These are phyloP conservation scores for Cyclaneusma minus DNA, from an alignment of 2,329 filamentous ascomycete genomes.

Conservation along the genomic window DNA sequence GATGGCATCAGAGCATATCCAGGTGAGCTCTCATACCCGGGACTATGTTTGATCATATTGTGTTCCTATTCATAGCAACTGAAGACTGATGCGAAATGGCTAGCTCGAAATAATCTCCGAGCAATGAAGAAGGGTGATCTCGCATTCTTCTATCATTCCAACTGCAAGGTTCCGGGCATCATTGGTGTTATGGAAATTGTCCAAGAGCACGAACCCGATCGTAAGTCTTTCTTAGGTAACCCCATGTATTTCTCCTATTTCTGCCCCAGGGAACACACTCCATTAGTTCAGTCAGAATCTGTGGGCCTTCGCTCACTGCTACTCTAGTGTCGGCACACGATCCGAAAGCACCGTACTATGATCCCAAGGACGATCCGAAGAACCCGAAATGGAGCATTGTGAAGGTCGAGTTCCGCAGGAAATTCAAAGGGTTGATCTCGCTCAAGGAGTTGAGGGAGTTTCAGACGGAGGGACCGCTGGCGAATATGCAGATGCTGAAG, in stretches of 20 bases:
- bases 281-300: no score
- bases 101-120: conserved; percentile 76
- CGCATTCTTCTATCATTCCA: conserved; percentile 95
- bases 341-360: conserved; percentile 64
- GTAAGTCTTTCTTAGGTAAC: conserved; percentile 28
- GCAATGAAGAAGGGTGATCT: conserved; percentile 84
- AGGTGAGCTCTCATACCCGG: conserved; percentile 17
- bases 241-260: neutral
- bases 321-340: conserved; percentile 52
- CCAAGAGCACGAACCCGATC: conserved; percentile 64
- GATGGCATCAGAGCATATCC: conserved; percentile 47
- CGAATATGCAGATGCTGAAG: conserved; percentile 70
- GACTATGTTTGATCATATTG: conserved; percentile 5
- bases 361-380: conserved; percentile 48
- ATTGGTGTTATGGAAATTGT: conserved; percentile 84
- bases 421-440: conserved; percentile 57
- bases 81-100: conserved; percentile 18
- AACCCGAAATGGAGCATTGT: conserved; percentile 79
- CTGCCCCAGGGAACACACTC: conserved; percentile 8
- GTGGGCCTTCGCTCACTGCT: conserved; percentile 2
- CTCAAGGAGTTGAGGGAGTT: conserved; percentile 57
- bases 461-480: conserved; percentile 37
- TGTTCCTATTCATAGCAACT: no score
- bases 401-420: conserved; percentile 73
- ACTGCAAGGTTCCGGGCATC: conserved; percentile 78